Evolutionary conservation across 2,329 filamentous ascomycete genomes (phyloP).

Genomic region (Trichoderma polysporum): DNA sequence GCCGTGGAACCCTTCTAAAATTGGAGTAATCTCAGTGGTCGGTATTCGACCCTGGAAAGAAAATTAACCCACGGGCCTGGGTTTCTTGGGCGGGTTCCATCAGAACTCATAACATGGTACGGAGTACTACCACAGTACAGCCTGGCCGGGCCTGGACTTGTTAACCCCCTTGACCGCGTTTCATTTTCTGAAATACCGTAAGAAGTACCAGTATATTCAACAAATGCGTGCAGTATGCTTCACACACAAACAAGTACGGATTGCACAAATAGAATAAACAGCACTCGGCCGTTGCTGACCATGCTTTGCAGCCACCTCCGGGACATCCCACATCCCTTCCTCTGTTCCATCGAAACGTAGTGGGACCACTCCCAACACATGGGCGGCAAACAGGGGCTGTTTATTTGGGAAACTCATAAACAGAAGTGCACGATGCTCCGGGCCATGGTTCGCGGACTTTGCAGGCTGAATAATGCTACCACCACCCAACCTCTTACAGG

Average conservation of each 20-base stretch:
- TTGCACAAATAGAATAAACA: neutral
- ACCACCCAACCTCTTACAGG: neutral
- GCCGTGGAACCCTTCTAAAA: constrained; percentile 19
- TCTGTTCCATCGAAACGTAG: neutral
- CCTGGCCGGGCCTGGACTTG: neutral
- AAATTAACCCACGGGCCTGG: neutral
- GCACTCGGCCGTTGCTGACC: neutral
- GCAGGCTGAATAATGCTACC: constrained; percentile 7
- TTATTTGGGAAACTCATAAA: constrained; percentile 3
- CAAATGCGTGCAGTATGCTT: neutral
- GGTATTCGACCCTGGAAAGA: neutral
- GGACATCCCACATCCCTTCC: constrained; percentile 2
- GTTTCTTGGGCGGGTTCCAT: neutral
- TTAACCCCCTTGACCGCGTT: constrained; percentile 1
- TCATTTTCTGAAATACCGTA: neutral
- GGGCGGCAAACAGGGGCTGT: constrained; percentile 13
- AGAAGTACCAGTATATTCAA: neutral
- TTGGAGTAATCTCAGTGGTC: constrained; percentile 18
- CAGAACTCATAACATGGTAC: neutral
- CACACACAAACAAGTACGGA: neutral
- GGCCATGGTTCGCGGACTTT: constrained; percentile 2
- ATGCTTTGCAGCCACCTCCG: constrained; percentile 1
- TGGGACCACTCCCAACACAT: constrained; percentile 10
- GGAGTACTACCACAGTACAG: neutral
- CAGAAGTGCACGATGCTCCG: neutral